Conservation (phyloP, 805 yeast genomes). For the Metschnikowia baotianmanensis region DNA sequence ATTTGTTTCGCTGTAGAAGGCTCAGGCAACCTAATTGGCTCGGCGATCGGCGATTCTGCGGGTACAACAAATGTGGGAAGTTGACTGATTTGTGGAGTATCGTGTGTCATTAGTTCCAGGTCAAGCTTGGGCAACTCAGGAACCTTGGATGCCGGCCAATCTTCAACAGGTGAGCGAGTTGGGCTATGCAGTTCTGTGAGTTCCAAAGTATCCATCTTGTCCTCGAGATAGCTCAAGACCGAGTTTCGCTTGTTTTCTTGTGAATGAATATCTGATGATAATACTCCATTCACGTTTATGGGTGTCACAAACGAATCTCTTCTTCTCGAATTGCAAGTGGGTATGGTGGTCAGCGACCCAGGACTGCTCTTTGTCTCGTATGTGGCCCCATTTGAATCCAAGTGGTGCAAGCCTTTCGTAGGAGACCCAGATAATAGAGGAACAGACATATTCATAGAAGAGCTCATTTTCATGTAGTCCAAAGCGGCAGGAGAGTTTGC, state of each 20-base stretch:
- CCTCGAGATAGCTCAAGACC: conserved; percentile 43
- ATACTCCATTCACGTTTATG: conserved; percentile 44
- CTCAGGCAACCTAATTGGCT: not conserved
- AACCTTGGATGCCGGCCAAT: conserved; percentile 1
- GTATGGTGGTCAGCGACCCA: conserved; percentile 14
- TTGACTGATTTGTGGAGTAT: conserved; percentile 33
- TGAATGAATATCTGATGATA: conserved; percentile 24
- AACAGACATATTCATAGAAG: conserved; percentile 30
- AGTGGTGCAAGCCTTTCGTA: conserved; percentile 29
- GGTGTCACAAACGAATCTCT: conserved; percentile 41
- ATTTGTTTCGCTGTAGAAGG: not conserved
- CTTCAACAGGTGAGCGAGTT: conserved; percentile 11
- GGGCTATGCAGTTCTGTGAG: conserved; percentile 32
- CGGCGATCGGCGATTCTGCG: conserved; percentile 17
- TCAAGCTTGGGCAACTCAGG: conserved; percentile 18
- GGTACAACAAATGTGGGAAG: conserved; percentile 27
- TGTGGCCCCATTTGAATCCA: conserved; percentile 23
- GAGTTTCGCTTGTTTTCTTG: conserved; percentile 37
- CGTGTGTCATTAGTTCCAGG: conserved; percentile 12
- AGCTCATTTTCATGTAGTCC: conserved; percentile 36
- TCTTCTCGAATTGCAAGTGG: conserved; percentile 13
- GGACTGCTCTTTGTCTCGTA: conserved; percentile 13
- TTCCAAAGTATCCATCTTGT: conserved; percentile 42
- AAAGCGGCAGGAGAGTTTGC: conserved; percentile 21
- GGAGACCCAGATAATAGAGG: conserved; percentile 42